Percentiles rank a stretch among this genome's conserved stretches.
Conservation (phyloP, 805 yeast genomes). For the Yamadazyma sp. region DNA sequence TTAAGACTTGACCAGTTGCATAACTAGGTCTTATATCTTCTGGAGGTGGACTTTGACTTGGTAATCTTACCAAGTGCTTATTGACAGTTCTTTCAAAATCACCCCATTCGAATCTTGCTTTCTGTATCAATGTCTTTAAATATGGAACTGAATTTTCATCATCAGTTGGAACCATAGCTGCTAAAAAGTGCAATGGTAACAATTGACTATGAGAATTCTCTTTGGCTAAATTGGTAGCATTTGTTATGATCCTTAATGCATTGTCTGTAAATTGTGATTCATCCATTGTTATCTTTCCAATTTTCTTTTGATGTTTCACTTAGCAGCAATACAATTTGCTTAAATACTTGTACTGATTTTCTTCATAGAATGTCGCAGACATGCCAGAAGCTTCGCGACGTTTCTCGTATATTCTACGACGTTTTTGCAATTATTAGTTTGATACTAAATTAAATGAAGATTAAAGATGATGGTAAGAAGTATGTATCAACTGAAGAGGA, state of each 20-base stretch:
- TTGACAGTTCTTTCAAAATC: conserved; percentile 77
- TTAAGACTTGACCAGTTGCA: conserved; percentile 71
- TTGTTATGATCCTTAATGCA: conserved; percentile 76
- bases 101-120: conserved; percentile 85
- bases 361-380: no score
- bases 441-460: no score
- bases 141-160: conserved; percentile 48
- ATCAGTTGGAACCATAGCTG: conserved; percentile 79
- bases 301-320: background rate
- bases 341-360: no score
- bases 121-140: conserved; percentile 77
- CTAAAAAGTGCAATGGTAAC: conserved; percentile 84
- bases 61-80: conserved; percentile 75
- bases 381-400: no score
- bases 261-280: conserved; percentile 88
- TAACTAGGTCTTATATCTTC: conserved; percentile 72
- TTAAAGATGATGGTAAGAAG: no score
- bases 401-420: no score
- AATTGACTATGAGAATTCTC: conserved; percentile 83
- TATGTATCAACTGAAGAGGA: no score
- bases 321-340: no score
- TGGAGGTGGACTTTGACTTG: conserved; percentile 89
- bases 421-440: no score
- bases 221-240: conserved; percentile 77
- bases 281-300: conserved; percentile 40